Conservation (phyloP, 2,329 filamentous ascomycete genomes). For the Microdochium trichocladiopsis region DNA sequence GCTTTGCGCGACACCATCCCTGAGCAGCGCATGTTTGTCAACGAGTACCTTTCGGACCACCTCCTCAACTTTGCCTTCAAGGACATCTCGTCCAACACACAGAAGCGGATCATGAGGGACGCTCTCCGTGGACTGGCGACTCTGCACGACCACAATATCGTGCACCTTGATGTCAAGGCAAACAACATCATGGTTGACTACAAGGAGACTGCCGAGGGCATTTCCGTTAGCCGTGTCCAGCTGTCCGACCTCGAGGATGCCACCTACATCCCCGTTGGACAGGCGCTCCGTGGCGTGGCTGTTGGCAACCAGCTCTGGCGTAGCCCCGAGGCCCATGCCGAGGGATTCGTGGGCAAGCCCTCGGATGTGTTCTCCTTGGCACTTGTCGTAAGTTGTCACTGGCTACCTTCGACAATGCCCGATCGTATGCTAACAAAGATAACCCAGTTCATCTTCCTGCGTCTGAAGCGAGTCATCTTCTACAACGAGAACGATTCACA, state of each 20-base stretch:
- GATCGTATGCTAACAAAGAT: constrained; percentile 18
- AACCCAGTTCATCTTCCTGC: constrained; percentile 38
- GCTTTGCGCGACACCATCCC: constrained; percentile 32
- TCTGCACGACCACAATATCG: constrained; percentile 27
- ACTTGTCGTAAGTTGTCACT: constrained; percentile 26
- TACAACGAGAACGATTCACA: constrained; percentile 21
- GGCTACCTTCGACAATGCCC: neutral
- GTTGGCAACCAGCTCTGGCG: constrained; percentile 36
- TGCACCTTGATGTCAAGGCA: constrained; percentile 33
- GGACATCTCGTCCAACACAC: constrained; percentile 24
- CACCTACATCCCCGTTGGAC: constrained; percentile 26
- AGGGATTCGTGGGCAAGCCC: constrained; percentile 25
- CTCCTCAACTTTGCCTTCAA: constrained; percentile 32
- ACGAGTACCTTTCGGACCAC: constrained; percentile 33
- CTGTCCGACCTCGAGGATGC: constrained; percentile 32
- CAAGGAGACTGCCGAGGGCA: constrained; percentile 18
- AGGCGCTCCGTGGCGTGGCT: constrained; percentile 25
- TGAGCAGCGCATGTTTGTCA: constrained; percentile 35
- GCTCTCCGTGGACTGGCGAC: constrained; percentile 28
- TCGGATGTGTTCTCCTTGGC: constrained; percentile 37
- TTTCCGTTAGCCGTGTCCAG: constrained; percentile 26
- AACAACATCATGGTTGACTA: constrained; percentile 36
- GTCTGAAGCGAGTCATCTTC: constrained; percentile 32
- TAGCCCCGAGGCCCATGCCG: constrained; percentile 35
- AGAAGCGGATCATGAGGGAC: constrained; percentile 34